Evolutionary conservation across 805 yeast genomes (phyloP).

Genomic region (Candida pini): DNA sequence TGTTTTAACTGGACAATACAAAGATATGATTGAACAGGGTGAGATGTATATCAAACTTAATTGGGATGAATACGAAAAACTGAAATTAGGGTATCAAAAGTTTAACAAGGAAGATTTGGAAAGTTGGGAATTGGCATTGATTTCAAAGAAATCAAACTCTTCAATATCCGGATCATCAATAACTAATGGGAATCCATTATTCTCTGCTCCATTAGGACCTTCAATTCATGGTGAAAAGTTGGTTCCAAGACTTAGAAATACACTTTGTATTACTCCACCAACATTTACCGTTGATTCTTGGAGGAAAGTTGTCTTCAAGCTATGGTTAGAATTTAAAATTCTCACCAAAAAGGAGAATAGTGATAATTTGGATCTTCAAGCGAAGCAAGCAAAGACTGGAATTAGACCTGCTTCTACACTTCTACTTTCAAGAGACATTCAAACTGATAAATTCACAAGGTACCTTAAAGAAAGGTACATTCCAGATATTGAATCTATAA

Average conservation of each 20-base stretch:
- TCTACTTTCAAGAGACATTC: constrained; percentile 1
- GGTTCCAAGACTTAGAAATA: constrained; percentile 3
- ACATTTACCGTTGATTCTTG: constrained; percentile 19
- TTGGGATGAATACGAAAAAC: constrained; percentile 8
- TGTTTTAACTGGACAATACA: constrained; percentile 11
- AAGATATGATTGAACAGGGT: constrained; percentile 14
- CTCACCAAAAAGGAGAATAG: neutral
- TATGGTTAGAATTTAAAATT: constrained; percentile 13
- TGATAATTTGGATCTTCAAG: neutral
- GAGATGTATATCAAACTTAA: constrained; percentile 14
- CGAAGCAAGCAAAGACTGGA: neutral
- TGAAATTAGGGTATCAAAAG: constrained; percentile 4
- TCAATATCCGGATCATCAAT: constrained; percentile 17
- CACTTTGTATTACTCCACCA: constrained; percentile 20
- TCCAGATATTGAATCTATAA: constrained; percentile 20
- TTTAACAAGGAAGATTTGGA: constrained; percentile 7
- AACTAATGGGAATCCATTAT: constrained; percentile 17
- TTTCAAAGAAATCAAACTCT: constrained; percentile 7
- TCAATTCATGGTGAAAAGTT: too few relatives aligned
- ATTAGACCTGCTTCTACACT: neutral
- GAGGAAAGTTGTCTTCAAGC: constrained; percentile 17
- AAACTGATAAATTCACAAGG: constrained; percentile 5
- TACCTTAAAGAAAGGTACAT: constrained; percentile 9
- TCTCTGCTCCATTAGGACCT: constrained; percentile 10
- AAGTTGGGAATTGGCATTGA: constrained; percentile 6